Base-by-base conservation (phyloP, 176 grass and related monocot genomes). In the Lolium perenne region DNA sequence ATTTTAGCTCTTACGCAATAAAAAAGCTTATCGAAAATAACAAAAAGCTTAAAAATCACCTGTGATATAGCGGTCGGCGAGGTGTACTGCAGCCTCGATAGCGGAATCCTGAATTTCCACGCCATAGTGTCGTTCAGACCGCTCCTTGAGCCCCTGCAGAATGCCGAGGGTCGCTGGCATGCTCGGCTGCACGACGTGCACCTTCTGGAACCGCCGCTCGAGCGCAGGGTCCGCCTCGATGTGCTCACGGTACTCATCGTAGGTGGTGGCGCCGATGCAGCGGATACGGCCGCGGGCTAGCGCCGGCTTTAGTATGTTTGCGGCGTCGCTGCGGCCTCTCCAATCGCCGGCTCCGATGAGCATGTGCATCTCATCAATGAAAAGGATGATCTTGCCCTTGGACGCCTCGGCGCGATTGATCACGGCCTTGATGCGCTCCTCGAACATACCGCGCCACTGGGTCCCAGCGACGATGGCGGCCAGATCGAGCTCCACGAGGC, bases 51-150 rank as follows among this genome's bases (percentile, higher is more conserved):
- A 4, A 53, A 50, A 50, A 50, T 71, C 49, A 77, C 75, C 76
- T 9, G 76, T 82, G 58, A 83, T 73, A 9, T 83, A 83, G 63
- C 80, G 80, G 41, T 35, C 63, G 4, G 80, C 57, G 11, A 83
- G 80, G 10, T 23, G 17, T 7, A 56, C 59, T 5, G 80, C 80
- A 3, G 80, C 64, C 1, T 55, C 65, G 7, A 83, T 4, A 13
- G 80, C 80, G 4, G 48, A 43, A 10, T 72, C 80, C 49, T 59
- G 16, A 0, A 83, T 68, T 48, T 21, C 3, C 46, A 83, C 17
- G 1, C 51, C 51, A 45, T 56, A 46, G 80, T 83, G 80, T 0
- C 10, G 0, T 17, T 83, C 15, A 38, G 71, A 83, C 45, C 68
- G 29, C 0, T 43, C 20, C 47, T 22, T 59, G 11, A 83, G 65